phyloP scores from a whole-genome alignment of 805 yeast genomes.

The Ogataea allantospora region DNA sequence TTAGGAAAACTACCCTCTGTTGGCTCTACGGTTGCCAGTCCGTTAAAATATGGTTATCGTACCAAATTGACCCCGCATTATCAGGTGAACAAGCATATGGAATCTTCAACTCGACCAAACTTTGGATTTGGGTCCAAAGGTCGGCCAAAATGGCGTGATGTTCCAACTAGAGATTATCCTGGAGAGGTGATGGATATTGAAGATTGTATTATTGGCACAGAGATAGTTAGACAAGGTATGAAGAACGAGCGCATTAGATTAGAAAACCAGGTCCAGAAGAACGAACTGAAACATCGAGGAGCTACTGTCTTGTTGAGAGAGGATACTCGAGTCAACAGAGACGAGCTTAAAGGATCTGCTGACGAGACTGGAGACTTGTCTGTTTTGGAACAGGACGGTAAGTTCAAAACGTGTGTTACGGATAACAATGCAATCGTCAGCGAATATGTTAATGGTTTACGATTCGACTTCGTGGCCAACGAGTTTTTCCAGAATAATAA shows the following conservation, averaged over 20 bases:
- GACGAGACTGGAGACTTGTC: constrained; percentile 39
- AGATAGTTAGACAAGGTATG: constrained; percentile 72
- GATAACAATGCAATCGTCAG: constrained; percentile 74
- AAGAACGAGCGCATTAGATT: constrained; percentile 61
- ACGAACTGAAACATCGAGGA: constrained; percentile 52
- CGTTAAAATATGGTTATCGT: constrained; percentile 72
- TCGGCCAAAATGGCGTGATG: constrained; percentile 63
- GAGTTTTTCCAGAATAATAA: constrained; percentile 97
- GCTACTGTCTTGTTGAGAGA: constrained; percentile 87
- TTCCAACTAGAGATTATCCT: constrained; percentile 29
- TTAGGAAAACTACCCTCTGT: constrained; percentile 55
- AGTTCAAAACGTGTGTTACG: constrained; percentile 71
- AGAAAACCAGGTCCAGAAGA: constrained; percentile 34
- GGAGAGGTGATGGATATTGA: constrained; percentile 92
- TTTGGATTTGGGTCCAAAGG: constrained; percentile 91
- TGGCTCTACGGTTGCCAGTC: constrained; percentile 54
- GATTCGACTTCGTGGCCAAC: constrained; percentile 88
- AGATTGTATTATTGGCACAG: constrained; percentile 88
- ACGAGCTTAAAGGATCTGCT: constrained; percentile 45
- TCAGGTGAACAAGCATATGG: constrained; percentile 58
- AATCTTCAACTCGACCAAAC: constrained; percentile 46
- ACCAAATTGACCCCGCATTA: constrained; percentile 97
- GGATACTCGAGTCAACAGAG: constrained; percentile 47
- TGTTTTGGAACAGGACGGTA: constrained; percentile 34
- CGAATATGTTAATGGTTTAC: constrained; percentile 70